A percentile compares a stretch with the other conserved stretches of the same genome.
Evolutionary conservation across 2,329 filamentous ascomycete genomes (phyloP).

Genomic region (Xylariales sp.): DNA sequence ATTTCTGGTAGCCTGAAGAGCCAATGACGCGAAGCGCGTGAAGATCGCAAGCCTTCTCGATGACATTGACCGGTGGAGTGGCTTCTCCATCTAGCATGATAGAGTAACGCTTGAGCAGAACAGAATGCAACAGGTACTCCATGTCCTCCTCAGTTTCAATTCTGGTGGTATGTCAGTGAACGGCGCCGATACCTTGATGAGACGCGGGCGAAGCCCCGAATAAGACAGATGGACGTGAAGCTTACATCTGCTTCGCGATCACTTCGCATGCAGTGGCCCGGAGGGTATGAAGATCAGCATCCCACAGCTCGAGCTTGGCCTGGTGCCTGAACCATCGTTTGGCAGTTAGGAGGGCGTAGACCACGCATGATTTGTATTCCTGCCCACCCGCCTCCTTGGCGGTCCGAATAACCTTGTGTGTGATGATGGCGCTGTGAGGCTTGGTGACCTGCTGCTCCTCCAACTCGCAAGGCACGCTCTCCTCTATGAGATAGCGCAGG

Average conservation of each 20-base stretch:
- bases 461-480: constrained; percentile 85
- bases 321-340: constrained; percentile 75
- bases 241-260: constrained; percentile 73
- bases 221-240: not conserved
- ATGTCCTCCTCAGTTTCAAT: constrained; percentile 83
- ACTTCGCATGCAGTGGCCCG: constrained; percentile 83
- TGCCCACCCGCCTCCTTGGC: constrained; percentile 76
- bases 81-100: constrained; percentile 67
- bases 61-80: constrained; percentile 75
- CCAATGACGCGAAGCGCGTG: constrained; percentile 87
- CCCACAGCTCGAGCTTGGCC: constrained; percentile 79
- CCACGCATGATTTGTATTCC: constrained; percentile 73
- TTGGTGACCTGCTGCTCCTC: constrained; percentile 69
- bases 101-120: constrained; percentile 86
- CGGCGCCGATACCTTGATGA: too few species aligned
- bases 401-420: constrained; percentile 69
- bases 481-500: constrained; percentile 84
- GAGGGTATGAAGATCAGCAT: constrained; percentile 76
- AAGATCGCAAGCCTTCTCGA: constrained; percentile 90
- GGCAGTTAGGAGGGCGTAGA: constrained; percentile 74
- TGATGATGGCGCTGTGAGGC: constrained; percentile 83
- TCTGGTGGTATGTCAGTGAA: constrained; percentile 31
- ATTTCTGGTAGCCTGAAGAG: constrained; percentile 92
- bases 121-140: constrained; percentile 70
- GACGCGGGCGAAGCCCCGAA: too few species aligned